Conservation (phyloP, 345 rosid species). For the Hypericum perforatum region DNA sequence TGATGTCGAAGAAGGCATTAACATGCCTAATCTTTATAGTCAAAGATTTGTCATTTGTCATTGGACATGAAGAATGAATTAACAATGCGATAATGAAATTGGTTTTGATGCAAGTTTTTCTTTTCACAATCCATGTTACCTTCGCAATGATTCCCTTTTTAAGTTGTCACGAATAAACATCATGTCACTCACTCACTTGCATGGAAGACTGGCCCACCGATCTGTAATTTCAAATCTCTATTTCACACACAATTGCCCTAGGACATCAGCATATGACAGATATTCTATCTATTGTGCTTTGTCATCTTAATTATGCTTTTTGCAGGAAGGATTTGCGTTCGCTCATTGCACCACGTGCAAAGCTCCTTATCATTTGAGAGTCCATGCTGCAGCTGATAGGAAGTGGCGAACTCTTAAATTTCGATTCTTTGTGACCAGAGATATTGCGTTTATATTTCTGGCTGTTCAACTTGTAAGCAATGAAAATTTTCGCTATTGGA, state of each 20-base stretch:
- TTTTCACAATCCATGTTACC: no score
- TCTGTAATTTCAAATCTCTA: no score
- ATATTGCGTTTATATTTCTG: slow-evolving; percentile 78
- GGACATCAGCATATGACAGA: background rate
- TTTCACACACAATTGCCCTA: background rate
- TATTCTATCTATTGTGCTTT: background rate
- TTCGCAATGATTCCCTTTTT: no score
- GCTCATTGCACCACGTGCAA: slow-evolving; percentile 99
- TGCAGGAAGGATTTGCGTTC: slow-evolving; percentile 99
- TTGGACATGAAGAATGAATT: no score
- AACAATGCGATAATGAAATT: no score
- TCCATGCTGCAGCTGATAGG: slow-evolving; percentile 93
- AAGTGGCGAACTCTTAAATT: slow-evolving; percentile 94
- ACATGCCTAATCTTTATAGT: no score
- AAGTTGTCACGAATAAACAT: no score
- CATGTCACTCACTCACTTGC: no score
- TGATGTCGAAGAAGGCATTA: no score
- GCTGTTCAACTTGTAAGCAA: slow-evolving; percentile 80
- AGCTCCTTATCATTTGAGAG: slow-evolving; percentile 94
- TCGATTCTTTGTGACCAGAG: slow-evolving; percentile 97
- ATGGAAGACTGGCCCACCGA: no score
- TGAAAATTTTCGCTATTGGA: slow-evolving; percentile 1
- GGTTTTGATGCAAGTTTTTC: no score
- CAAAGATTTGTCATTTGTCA: no score
- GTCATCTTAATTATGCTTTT: background rate